Conservation (phyloP, 2,329 filamentous ascomycete species). For the Beauveria scarabaeidicola region DNA sequence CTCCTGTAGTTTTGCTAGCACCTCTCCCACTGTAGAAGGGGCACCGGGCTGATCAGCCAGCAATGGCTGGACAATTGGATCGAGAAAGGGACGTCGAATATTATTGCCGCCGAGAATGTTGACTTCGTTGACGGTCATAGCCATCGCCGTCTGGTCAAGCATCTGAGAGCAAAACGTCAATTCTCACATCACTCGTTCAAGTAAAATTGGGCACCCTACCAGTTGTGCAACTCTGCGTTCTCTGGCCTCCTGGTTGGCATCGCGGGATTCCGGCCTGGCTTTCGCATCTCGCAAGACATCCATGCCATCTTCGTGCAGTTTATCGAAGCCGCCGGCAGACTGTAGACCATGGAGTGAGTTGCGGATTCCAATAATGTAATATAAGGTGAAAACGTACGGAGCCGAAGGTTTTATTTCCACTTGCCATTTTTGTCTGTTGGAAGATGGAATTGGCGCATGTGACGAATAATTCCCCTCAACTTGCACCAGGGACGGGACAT, state of each 20-base stretch:
- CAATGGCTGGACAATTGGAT: constrained; percentile 70
- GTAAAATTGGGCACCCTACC: constrained; percentile 17
- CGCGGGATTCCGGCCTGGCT: constrained; percentile 26
- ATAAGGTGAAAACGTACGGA: constrained; percentile 15
- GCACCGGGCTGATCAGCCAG: constrained; percentile 58
- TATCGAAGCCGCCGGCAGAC: constrained; percentile 29
- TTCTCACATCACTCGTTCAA: background rate
- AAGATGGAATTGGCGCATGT: background rate
- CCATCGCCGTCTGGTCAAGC: constrained; percentile 71
- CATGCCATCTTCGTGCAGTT: constrained; percentile 31
- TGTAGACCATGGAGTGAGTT: constrained; percentile 14
- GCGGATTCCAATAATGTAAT: background rate
- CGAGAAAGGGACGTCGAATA: constrained; percentile 76
- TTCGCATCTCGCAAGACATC: constrained; percentile 31
- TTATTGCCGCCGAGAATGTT: constrained; percentile 73
- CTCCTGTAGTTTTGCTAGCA: constrained; percentile 61
- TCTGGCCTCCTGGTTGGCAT: constrained; percentile 31
- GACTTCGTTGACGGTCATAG: constrained; percentile 80
- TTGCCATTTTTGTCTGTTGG: background rate
- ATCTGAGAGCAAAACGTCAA: constrained; percentile 20
- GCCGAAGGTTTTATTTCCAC: background rate
- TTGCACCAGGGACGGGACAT: background rate
- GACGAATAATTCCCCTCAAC: background rate
- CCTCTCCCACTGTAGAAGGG: constrained; percentile 71
- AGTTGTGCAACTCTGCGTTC: constrained; percentile 30